A percentile compares a stretch with the other conserved stretches of the same genome.
phyloP scores from a whole-genome alignment of 2,329 filamentous ascomycete genomes.

The Chaetomium olivaceum region DNA sequence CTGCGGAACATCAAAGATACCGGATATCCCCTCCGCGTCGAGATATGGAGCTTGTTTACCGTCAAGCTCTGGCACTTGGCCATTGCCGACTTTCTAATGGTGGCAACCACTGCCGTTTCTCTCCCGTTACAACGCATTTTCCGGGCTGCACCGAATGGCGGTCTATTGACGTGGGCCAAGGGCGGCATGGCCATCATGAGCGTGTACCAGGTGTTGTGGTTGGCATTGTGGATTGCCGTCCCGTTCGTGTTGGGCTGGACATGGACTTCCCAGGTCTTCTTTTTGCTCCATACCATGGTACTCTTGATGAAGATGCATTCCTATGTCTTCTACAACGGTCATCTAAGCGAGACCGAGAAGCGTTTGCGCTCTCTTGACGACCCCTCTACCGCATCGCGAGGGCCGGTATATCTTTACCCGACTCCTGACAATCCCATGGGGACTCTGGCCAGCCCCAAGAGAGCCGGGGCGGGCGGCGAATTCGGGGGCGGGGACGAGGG shows the following conservation, averaged over 20 bases:
- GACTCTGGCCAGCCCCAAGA: constrained; percentile 37
- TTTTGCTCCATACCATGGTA: constrained; percentile 85
- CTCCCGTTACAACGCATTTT: constrained; percentile 73
- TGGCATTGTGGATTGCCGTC: constrained; percentile 77
- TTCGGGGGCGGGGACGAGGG: constrained; percentile 29
- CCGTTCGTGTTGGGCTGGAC: constrained; percentile 88
- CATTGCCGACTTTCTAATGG: constrained; percentile 83
- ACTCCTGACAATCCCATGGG: constrained; percentile 57
- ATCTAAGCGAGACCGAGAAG: constrained; percentile 83
- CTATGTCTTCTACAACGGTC: constrained; percentile 97
- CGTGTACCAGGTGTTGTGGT: constrained; percentile 76
- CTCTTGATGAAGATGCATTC: constrained; percentile 99
- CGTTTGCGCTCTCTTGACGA: constrained; percentile 77
- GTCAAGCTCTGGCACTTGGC: constrained; percentile 86
- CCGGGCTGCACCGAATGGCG: constrained; percentile 52
- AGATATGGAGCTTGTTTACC: constrained; percentile 86
- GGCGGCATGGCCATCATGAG: constrained; percentile 84
- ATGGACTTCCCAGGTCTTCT: constrained; percentile 96
- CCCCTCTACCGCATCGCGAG: constrained; percentile 68
- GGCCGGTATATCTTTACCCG: constrained; percentile 75
- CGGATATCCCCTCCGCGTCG: constrained; percentile 77
- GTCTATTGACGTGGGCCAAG: constrained; percentile 67
- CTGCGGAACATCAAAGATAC: constrained; percentile 92
- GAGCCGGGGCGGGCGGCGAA: constrained; percentile 34
- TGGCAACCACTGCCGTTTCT: constrained; percentile 68